A percentile compares a stretch with the other conserved stretches of the same genome.
phyloP scores from a whole-genome alignment of 441 rosid species.

The Biscutella laevigata region DNA sequence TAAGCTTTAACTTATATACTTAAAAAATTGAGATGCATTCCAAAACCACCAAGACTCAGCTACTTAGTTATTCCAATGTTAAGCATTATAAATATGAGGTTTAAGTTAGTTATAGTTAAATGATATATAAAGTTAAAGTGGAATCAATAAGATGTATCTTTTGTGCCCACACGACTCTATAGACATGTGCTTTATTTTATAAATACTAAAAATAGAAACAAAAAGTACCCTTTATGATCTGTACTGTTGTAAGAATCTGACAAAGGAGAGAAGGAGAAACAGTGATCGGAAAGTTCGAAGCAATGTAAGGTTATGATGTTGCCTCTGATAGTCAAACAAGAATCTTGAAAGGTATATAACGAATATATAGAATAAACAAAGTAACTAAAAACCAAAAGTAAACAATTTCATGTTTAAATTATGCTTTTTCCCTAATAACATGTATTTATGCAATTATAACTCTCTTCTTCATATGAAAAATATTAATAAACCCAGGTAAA shows the following conservation, averaged over 20 bases:
- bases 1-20: not conserved
- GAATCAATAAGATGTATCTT: constrained; percentile 2
- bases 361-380: not conserved
- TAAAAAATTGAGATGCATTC: constrained; percentile 11
- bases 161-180: not conserved
- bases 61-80: not conserved
- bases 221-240: constrained; percentile 17
- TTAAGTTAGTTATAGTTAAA: not conserved
- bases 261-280: constrained; percentile 27
- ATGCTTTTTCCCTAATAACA: too few relatives aligned
- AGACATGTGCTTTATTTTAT: not conserved
- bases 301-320: constrained; percentile 11
- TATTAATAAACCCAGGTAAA: too few relatives aligned
- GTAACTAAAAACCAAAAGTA: not conserved
- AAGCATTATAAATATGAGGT: not conserved
- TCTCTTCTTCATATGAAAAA: too few relatives aligned
- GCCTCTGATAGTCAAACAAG: constrained; percentile 13
- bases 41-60: not conserved
- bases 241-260: constrained; percentile 7
- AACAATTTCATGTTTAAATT: not conserved
- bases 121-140: not conserved
- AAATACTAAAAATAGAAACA: not conserved
- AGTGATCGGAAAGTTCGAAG: constrained; percentile 10
- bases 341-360: constrained; percentile 18
- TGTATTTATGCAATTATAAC: too few relatives aligned